phyloP scores from a whole-genome alignment of 495 filamentous ascomycete genomes.

The Penicillium waksmanii region DNA sequence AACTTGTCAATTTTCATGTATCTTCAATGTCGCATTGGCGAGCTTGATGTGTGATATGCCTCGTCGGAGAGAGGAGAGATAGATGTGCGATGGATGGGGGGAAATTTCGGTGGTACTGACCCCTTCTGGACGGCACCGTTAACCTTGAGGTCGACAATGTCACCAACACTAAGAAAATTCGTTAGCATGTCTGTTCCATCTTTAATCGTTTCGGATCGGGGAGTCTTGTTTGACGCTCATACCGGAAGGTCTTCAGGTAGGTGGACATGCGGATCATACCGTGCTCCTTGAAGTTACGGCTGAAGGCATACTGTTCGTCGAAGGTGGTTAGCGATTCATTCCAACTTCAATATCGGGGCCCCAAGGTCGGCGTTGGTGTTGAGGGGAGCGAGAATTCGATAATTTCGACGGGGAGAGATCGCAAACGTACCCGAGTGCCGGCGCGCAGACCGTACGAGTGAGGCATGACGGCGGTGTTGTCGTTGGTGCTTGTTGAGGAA shows the following conservation, averaged over 20 bases:
- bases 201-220: slow-evolving; percentile 24
- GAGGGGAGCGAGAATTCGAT: slow-evolving; percentile 6
- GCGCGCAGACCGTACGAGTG: slow-evolving; percentile 93
- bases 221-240: slow-evolving; percentile 32
- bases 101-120: slow-evolving; percentile 57
- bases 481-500: slow-evolving; percentile 48
- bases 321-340: slow-evolving; percentile 37
- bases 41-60: neutral
- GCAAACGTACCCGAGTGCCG: slow-evolving; percentile 78
- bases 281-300: slow-evolving; percentile 88
- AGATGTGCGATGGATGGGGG: slow-evolving; percentile 10
- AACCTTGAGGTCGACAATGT: slow-evolving; percentile 94
- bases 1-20: slow-evolving; percentile 33
- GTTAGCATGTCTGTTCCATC: slow-evolving; percentile 33
- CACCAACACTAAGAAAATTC: slow-evolving; percentile 73
- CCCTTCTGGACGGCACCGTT: slow-evolving; percentile 99
- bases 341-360: slow-evolving; percentile 9
- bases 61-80: neutral
- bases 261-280: slow-evolving; percentile 88
- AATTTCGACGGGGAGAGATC: slow-evolving; percentile 8
- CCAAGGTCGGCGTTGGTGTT: neutral
- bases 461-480: slow-evolving; percentile 76
- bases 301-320: slow-evolving; percentile 78
- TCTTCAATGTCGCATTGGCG: slow-evolving; percentile 3
- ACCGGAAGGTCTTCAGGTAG: slow-evolving; percentile 91